Percentiles rank a stretch among this genome's conserved stretches.
phyloP scores from a whole-genome alignment of 495 filamentous ascomycete species.

The Bacidia gigantensis region DNA sequence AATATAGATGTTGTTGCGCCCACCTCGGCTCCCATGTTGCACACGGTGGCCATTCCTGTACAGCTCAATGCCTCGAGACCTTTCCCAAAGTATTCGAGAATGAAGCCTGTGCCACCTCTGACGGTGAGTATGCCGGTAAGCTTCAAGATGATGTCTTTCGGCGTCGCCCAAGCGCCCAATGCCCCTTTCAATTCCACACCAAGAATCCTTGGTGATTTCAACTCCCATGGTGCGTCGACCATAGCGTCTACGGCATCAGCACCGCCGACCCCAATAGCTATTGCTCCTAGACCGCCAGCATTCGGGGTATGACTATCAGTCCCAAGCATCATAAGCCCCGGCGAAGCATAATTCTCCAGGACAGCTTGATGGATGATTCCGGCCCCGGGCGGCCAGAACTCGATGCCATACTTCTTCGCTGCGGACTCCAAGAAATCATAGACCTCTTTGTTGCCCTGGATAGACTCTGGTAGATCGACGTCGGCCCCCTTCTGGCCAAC shows the following conservation, averaged over 20 bases:
- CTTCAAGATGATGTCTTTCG: constrained; percentile 88
- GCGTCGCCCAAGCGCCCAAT: constrained; percentile 79
- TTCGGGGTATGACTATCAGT: constrained; percentile 98
- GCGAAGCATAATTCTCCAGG: constrained; percentile 94
- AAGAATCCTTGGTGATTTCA: constrained; percentile 82
- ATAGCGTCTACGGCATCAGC: constrained; percentile 96
- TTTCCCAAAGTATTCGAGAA: constrained; percentile 86
- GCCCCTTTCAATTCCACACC: constrained; percentile 76
- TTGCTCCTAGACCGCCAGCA: constrained; percentile 80
- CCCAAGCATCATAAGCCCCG: constrained; percentile 97
- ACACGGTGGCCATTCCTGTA: constrained; percentile 85
- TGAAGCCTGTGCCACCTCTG: constrained; percentile 83
- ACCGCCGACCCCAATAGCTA: constrained; percentile 94
- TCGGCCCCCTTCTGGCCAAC: constrained; percentile 84
- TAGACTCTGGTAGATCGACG: constrained; percentile 71
- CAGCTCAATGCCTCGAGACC: constrained; percentile 80
- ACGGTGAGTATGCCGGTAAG: constrained; percentile 86
- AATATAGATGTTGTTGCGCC: constrained; percentile 95
- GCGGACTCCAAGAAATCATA: constrained; percentile 95
- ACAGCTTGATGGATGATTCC: constrained; percentile 99
- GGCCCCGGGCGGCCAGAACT: constrained; percentile 98
- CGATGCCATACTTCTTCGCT: constrained; percentile 89
- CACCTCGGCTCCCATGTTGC: constrained; percentile 89
- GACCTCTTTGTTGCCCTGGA: constrained; percentile 88
- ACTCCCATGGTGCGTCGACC: constrained; percentile 91